Evolutionary conservation across 768 basidiomycete genomes (phyloP).

Genomic region (Rhizopogon vinicolor): DNA sequence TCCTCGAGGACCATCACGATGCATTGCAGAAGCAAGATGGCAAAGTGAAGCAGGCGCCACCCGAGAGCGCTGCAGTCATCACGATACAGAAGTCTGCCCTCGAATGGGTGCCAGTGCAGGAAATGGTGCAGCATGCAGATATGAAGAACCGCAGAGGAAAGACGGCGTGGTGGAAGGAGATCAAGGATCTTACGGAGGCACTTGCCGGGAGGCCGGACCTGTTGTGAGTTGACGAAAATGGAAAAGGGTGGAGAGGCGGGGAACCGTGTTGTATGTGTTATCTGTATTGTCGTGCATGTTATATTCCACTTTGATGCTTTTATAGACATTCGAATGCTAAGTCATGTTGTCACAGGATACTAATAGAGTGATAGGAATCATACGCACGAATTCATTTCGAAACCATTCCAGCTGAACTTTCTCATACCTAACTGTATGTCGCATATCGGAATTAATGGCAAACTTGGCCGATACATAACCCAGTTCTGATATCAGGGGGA

Average conservation of each 20-base stretch:
- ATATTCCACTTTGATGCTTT: not conserved
- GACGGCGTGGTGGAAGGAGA: conserved; percentile 69
- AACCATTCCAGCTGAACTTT: too few relatives aligned
- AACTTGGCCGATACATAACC: too few relatives aligned
- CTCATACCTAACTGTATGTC: too few relatives aligned
- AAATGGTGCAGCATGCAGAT: conserved; percentile 84
- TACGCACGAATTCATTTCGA: too few relatives aligned
- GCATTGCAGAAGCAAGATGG: conserved; percentile 44
- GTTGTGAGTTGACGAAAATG: conserved; percentile 17
- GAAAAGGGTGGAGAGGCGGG: not conserved
- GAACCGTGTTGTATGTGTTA: not conserved
- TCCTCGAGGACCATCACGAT: conserved; percentile 81
- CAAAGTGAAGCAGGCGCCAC: conserved; percentile 50
- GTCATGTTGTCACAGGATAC: not conserved
- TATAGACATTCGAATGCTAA: not conserved
- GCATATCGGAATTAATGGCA: too few relatives aligned
- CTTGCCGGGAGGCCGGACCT: conserved; percentile 65
- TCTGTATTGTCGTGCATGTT: not conserved
- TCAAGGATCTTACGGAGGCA: conserved; percentile 68
- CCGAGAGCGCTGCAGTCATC: conserved; percentile 81
- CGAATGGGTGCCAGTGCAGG: conserved; percentile 78
- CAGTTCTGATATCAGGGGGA: too few relatives aligned
- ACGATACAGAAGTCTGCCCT: conserved; percentile 83
- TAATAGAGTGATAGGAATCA: not conserved
- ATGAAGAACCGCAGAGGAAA: conserved; percentile 86